Evolutionary conservation across 1,139 yeast species (phyloP), one percentile per base, ranked within the genome.

Genomic region (Sugiyamaella neomexicana): DNA sequence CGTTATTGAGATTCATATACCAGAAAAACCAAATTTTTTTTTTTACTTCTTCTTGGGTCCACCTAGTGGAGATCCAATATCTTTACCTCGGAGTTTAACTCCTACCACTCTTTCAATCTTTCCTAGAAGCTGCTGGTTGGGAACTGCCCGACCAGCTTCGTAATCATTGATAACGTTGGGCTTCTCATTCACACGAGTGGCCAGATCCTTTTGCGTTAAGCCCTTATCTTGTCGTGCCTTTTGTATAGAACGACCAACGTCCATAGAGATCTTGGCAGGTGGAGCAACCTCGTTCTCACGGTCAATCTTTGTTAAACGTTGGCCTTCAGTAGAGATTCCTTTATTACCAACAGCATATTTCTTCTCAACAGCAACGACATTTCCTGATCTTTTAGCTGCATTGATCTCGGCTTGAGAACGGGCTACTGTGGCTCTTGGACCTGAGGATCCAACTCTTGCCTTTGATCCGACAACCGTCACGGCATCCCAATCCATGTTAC

Each of bases 101-200:
- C 98, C 98, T 67, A 93, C 79, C 45, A 87, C 96, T 72, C 97
- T 82, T 77, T 93, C 99, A 73, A 95, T 76, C 78, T 93, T 93
- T 57, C 86, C 93, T 68, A 93, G 80, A 54, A 93, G 75, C 75
- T 90, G 98, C 77, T 95, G 99, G 77, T 89, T 91, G 57, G 99
- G 99, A 62, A 88, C 83, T 52, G 97, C 99, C 71, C 96, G 83
- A 56, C 97, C 98, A 54, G 96, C 90, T 76, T 93, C 99, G 74
- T 93, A 93, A 70, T 93, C 99, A 75, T 90, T 91, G 68, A 93
- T 85, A 58, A 93, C 89, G 62, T 86, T 89, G 57, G 98, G 97
- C 78, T 93, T 93, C 76, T 93, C 99, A 72, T 90, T 91, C 69
- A 93, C 82, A 72, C 85, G 87, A 59, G 97, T 89, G 65, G 99